Evolutionary conservation across 148 eudicot species (phyloP).

Genomic region (Rhododendron ferrugineum): DNA sequence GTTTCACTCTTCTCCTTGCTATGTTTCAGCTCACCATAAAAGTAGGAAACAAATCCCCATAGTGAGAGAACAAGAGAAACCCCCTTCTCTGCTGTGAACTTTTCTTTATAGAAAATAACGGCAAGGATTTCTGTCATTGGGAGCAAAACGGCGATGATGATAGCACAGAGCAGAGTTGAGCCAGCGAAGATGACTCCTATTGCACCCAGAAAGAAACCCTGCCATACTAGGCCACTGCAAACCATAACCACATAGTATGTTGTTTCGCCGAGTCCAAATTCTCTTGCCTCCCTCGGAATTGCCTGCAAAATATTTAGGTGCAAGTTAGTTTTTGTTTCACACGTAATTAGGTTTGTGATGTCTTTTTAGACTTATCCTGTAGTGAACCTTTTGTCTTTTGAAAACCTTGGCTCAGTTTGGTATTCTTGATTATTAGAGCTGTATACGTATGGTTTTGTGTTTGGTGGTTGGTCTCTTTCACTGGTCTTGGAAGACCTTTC

Average conservation of each 20-base stretch:
- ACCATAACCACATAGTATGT: slow-evolving; percentile 28
- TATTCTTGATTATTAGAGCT: not conserved
- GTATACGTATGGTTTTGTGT: not conserved
- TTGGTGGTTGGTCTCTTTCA: not conserved
- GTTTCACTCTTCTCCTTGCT: not conserved
- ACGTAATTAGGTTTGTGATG: not conserved
- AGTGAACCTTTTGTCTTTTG: not conserved
- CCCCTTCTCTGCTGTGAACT: not conserved
- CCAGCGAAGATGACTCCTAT: not conserved
- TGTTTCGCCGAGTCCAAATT: slow-evolving; percentile 27
- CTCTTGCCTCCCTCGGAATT: slow-evolving; percentile 26
- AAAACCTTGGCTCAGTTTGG: not conserved
- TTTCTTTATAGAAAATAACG: slow-evolving; percentile 11
- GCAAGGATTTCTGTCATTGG: slow-evolving; percentile 42
- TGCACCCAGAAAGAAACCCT: not conserved
- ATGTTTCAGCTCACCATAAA: not conserved
- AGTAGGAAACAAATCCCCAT: not conserved
- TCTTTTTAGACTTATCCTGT: not conserved
- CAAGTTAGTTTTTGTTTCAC: not conserved
- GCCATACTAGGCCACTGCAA: slow-evolving; percentile 18
- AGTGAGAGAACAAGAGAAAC: not conserved
- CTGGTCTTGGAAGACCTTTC: not conserved
- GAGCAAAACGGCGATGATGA: slow-evolving; percentile 34
- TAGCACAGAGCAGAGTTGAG: slow-evolving; percentile 33
- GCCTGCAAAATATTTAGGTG: slow-evolving; percentile 22